These are phyloP conservation scores for Xylariaceae sp. DNA, from an alignment of 2,329 filamentous ascomycete genomes.

Conservation along the genomic window DNA sequence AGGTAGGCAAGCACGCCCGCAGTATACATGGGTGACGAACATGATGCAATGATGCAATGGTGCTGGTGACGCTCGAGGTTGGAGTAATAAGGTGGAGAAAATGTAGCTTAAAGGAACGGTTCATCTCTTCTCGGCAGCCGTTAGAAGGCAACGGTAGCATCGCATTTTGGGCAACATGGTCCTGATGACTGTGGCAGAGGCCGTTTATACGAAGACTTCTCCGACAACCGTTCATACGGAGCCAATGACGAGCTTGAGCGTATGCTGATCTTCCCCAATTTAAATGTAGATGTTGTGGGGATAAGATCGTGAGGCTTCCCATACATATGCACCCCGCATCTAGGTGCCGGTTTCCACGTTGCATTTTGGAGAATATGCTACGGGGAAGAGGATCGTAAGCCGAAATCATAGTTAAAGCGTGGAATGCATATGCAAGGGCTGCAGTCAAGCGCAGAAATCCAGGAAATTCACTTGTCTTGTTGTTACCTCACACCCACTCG, in stretches of 20 bases:
- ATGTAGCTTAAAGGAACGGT: not conserved
- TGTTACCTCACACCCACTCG: too few relatives aligned
- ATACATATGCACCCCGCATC: slow-evolving; percentile 7
- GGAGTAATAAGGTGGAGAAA: slow-evolving; percentile 6
- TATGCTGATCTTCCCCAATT: slow-evolving; percentile 5
- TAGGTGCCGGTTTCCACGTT: not conserved
- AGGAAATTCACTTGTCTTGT: too few relatives aligned
- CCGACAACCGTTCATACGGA: too few relatives aligned
- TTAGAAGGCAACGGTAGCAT: not conserved
- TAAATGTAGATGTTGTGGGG: slow-evolving; percentile 5
- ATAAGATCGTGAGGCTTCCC: not conserved
- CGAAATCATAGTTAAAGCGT: too few relatives aligned
- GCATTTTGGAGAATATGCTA: slow-evolving; percentile 2
- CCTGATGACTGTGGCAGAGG: too few relatives aligned
- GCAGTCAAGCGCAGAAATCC: too few relatives aligned
- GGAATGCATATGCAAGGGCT: too few relatives aligned
- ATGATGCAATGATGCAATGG: slow-evolving; percentile 13
- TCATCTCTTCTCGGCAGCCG: not conserved
- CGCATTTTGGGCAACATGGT: not conserved
- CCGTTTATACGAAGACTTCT: too few relatives aligned
- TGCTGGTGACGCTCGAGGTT: not conserved
- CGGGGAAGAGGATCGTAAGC: not conserved
- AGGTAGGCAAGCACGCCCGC: slow-evolving; percentile 24
- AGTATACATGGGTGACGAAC: not conserved
- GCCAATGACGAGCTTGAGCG: not conserved